Conservation (phyloP, 352 stramenopile genomes). For the Pythium phragmiticola region DNA sequence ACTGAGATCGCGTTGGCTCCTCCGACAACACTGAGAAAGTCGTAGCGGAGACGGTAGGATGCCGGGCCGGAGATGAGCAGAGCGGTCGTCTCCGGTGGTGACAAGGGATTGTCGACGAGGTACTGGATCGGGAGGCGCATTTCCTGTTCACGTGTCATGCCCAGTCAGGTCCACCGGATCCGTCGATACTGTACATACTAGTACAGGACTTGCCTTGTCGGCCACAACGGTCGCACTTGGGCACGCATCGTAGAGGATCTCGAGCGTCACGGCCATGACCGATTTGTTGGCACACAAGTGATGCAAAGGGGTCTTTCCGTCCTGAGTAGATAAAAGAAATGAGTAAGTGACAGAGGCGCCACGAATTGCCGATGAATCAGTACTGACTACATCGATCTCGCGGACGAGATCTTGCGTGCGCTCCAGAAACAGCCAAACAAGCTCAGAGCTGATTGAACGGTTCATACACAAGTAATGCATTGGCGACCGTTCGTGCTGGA, state of each 20-base stretch:
- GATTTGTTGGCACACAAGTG: constrained; percentile 59
- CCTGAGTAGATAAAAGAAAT: constrained; percentile 25
- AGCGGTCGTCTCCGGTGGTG: constrained; percentile 42
- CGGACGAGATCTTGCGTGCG: constrained; percentile 49
- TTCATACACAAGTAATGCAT: constrained; percentile 80
- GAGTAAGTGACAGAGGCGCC: not conserved
- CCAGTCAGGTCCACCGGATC: not conserved
- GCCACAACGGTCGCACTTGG: constrained; percentile 49
- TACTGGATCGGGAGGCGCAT: constrained; percentile 73
- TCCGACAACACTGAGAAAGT: constrained; percentile 43
- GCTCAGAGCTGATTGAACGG: constrained; percentile 42
- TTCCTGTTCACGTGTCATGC: constrained; percentile 31
- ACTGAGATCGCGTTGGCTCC: constrained; percentile 27
- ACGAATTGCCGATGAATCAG: not conserved
- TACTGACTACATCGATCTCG: constrained; percentile 48
- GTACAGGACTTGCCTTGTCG: constrained; percentile 39
- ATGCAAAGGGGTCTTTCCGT: constrained; percentile 57
- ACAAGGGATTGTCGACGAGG: constrained; percentile 59
- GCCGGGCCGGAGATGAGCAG: constrained; percentile 56
- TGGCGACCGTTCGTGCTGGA: constrained; percentile 50
- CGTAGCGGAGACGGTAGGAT: constrained; percentile 68
- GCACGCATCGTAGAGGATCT: constrained; percentile 72
- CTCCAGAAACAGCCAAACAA: constrained; percentile 76
- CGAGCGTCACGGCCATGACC: constrained; percentile 48
- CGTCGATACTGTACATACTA: not conserved